Percentiles rank a stretch among this genome's conserved stretches.
Evolutionary conservation across 2,329 filamentous ascomycete species (phyloP).

Genomic region (Cylindrodendrum hubeiense): DNA sequence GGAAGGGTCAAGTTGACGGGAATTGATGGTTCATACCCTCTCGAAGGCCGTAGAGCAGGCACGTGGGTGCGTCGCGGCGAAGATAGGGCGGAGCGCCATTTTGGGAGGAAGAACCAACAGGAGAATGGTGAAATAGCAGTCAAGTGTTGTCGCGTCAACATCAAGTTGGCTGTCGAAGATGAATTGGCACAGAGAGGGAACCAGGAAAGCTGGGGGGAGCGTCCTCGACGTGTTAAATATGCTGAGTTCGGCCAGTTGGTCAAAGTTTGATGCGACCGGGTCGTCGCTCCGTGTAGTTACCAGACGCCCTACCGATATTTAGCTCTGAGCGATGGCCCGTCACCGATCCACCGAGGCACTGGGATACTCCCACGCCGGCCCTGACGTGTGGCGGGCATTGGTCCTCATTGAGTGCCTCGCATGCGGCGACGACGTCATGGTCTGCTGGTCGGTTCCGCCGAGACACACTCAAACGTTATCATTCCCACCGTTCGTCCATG

Average conservation of each 20-base stretch:
- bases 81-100: constrained; percentile 82
- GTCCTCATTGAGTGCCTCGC: constrained; percentile 41
- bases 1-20: neutral
- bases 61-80: constrained; percentile 92
- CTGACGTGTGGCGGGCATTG: constrained; percentile 37
- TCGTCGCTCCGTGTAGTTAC: constrained; percentile 40
- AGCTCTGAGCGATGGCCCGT: constrained; percentile 45
- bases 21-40: constrained; percentile 71
- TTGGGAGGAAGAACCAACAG: constrained; percentile 48
- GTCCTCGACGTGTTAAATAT: constrained; percentile 37
- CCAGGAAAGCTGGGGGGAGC: constrained; percentile 14
- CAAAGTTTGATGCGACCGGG: constrained; percentile 40
- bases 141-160: constrained; percentile 43
- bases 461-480: constrained; percentile 20
- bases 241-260: constrained; percentile 13
- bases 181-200: constrained; percentile 31
- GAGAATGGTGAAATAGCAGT: constrained; percentile 45
- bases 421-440: constrained; percentile 44
- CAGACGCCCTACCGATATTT: constrained; percentile 28
- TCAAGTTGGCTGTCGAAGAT: constrained; percentile 35
- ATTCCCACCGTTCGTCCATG: constrained; percentile 4
- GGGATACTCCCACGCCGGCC: constrained; percentile 40
- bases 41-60: constrained; percentile 98
- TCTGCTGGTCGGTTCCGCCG: constrained; percentile 37
- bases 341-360: constrained; percentile 31